phyloP scores from a whole-genome alignment of 805 yeast species.

The Phaffomyces thermotolerans region DNA sequence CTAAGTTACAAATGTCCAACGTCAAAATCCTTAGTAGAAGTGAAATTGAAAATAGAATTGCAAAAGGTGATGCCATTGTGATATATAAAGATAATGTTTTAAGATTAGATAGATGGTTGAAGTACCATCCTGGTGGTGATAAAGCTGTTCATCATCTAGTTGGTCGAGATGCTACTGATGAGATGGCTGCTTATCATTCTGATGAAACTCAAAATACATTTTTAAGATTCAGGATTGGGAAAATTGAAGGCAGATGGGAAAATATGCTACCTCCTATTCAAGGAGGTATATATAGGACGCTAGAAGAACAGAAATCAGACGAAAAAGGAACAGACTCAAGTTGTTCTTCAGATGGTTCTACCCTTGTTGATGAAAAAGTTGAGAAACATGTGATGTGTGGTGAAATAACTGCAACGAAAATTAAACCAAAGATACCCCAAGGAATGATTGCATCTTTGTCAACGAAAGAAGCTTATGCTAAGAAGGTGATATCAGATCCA shows the following conservation, averaged over 20 bases:
- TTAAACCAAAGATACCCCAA: conserved; percentile 48
- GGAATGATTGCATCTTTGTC: conserved; percentile 34
- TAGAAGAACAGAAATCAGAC: conserved; percentile 22
- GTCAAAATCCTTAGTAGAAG: conserved; percentile 28
- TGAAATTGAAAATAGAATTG: conserved; percentile 53
- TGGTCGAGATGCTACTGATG: conserved; percentile 88
- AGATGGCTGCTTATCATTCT: conserved; percentile 77
- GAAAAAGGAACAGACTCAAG: not conserved
- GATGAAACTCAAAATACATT: conserved; percentile 48
- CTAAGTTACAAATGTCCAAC: conserved; percentile 11
- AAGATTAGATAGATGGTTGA: conserved; percentile 63
- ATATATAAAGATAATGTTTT: conserved; percentile 56
- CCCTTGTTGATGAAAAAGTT: conserved; percentile 2
- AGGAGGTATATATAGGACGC: conserved; percentile 50
- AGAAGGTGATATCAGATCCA: conserved; percentile 45
- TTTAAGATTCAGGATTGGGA: conserved; percentile 57
- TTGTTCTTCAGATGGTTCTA: conserved; percentile 4
- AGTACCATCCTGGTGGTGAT: conserved; percentile 83
- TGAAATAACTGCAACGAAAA: conserved; percentile 29
- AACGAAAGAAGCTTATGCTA: conserved; percentile 24
- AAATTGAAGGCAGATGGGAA: conserved; percentile 56
- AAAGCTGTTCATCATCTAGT: conserved; percentile 77
- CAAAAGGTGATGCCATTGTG: conserved; percentile 62
- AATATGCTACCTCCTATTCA: conserved; percentile 84
- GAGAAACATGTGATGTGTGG: conserved; percentile 29